Base-by-base conservation (phyloP, 2,329 filamentous ascomycete genomes). In the Cercospora sp. region DNA sequence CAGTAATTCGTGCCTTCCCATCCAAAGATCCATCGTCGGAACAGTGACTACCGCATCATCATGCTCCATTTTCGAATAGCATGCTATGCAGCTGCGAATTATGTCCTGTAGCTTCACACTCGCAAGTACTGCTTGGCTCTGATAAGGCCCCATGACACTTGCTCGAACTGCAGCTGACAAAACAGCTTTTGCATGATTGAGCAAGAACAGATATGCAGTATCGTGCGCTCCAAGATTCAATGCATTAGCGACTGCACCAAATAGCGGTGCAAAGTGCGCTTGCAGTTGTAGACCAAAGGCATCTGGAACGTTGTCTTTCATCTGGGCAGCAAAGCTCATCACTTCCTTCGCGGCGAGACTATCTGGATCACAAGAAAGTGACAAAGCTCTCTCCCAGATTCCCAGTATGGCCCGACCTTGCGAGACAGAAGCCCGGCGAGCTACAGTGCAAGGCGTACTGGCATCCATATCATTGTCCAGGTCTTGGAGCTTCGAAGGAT, bases 391-490 rank as follows among this genome's bases (percentile, higher is more conserved):
- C 76, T 94, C 91, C 91, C 91, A 95, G 31, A 95, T 87, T 5
- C 85, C 84, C 8, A 94, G 83, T 67, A 95, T 81, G 3, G 92
- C 92, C 65, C 91, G 83, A 8, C 92, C 92, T 79, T 95, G 92
- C 0, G 90, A 88, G 60, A 91, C 85, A 71, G 89, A 92, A 0
- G 92, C 91, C 18, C 92, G 86, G 0, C 91, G 85, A 12, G 90
- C 91, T 13, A 95, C 92, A n/a, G 90, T 89, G 80, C 92, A 95
- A 55, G 91, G 85, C 8, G 91, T 89, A 30, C 87, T 87, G 8
- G 92, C 91, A 78, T 95, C 92, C 60, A 92, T 87, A 72, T 86
- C 83, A 80, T 95, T 92, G 81, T 94, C 92, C 5, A 94, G 83
- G 0, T 80, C 78, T 9, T 83, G 77, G 5, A 93, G 81, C 2